Evolutionary conservation across 2,329 filamentous ascomycete species (phyloP), one percentile per base, ranked within the genome.

Genomic region (Fusarium marasasianum): DNA sequence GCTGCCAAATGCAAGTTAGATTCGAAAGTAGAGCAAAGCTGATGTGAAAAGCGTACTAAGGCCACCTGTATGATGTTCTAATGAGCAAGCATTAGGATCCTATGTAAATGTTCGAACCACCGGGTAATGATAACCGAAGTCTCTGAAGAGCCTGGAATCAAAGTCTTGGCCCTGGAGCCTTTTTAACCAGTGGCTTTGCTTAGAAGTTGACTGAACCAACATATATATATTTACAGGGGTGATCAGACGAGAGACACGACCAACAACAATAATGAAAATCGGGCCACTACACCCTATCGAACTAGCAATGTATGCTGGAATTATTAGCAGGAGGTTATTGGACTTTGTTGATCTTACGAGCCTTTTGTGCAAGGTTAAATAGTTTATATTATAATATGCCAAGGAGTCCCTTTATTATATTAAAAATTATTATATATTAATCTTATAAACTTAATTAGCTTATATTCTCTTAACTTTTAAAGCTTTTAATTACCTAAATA

Each of bases 161-260:
- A 6, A 33, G 14, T n/a, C 47, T 50, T 10, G 20, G 4, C 14
- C 26, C 1, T 8, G 1, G 13, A 37, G 3, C 1, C 1, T n/a
- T n/a, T 37, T 29, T 18, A 59, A 14, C 9, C 35, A 17, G 29
- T 15, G 2, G 2, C 2, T 4, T 17, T 26, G 13, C 26, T 33
- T 38, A 18, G 13, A 14, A 17, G 3, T 20, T 40, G 29, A 22
- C 8, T 40, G 57, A 60, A 60, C 35, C 35, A 53, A 60, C 57
- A 51, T 60, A 24, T 26, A 40, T 53, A 60, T 31, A 26, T 8
- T n/a, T 5, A 15, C 51, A 40, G 20, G 35, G 35, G 14, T 29
- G 0, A 2, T 2, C 24, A n/a, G n/a, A 29, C 1, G 3, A 29
- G 14, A 51, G 31, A 17, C 18, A 17, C 18, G 2, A 40, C 51